Conservation (phyloP, 1,139 yeast species). For the Arxiozyma slooffiae region DNA sequence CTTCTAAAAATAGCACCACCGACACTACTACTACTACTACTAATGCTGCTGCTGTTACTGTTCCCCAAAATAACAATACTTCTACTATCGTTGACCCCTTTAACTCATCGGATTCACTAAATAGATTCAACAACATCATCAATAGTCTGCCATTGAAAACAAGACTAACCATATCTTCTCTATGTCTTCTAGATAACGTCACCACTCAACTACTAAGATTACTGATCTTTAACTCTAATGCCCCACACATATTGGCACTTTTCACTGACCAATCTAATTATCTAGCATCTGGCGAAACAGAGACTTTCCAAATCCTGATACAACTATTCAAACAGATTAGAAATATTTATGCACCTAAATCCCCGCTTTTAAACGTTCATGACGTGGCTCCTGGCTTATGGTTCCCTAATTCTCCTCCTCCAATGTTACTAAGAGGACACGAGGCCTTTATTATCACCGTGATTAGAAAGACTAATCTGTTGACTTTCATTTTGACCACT, state of each 20-base stretch:
- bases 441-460: constrained; percentile 56
- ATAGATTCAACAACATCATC: constrained; percentile 18
- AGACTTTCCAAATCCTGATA: constrained; percentile 61
- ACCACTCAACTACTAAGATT: constrained; percentile 25
- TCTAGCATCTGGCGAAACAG: constrained; percentile 42
- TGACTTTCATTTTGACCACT: constrained; percentile 78
- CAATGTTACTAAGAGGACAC: constrained; percentile 46
- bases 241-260: constrained; percentile 21
- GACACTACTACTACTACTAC: background rate
- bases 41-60: background rate
- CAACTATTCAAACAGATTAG: constrained; percentile 68
- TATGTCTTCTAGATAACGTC: constrained; percentile 24
- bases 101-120: constrained; percentile 12
- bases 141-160: constrained; percentile 22
- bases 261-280: constrained; percentile 15
- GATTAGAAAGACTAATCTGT: constrained; percentile 71
- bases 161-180: constrained; percentile 18
- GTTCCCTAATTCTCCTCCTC: constrained; percentile 54
- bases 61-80: background rate
- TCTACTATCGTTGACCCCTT: background rate
- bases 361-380: constrained; percentile 48
- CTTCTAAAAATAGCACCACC: background rate
- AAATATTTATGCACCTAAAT: constrained; percentile 50
- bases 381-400: constrained; percentile 53
- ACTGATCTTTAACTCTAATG: constrained; percentile 21